A percentile compares a stretch with the other conserved stretches of the same genome.
These are phyloP conservation scores for Coniochaeta prunicola DNA, from an alignment of 2,329 filamentous ascomycete species.

Conservation along the genomic window DNA sequence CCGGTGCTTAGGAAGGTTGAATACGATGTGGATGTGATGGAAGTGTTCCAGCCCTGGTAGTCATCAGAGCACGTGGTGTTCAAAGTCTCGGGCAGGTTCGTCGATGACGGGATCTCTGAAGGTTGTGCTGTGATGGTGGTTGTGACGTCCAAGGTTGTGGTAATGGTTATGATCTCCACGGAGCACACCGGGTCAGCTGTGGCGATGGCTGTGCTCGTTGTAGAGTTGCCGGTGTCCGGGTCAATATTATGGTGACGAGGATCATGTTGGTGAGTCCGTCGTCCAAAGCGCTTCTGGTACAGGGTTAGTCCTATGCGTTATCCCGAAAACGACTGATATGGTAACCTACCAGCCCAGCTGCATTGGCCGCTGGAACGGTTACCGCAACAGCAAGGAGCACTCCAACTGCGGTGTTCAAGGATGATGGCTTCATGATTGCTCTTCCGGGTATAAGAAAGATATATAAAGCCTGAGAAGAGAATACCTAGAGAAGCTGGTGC, in stretches of 20 bases:
- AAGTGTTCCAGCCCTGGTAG: background rate
- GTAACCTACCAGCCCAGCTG: background rate
- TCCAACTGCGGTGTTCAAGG: background rate
- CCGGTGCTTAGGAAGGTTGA: background rate
- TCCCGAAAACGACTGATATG: background rate
- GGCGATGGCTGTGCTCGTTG: background rate
- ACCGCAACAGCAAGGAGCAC: background rate
- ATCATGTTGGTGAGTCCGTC: background rate
- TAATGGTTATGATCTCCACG: background rate
- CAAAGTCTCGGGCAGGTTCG: background rate
- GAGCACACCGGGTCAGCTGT: background rate
- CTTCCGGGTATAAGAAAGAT: background rate
- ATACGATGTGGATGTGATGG: background rate
- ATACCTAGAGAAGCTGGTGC: background rate
- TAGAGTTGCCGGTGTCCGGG: background rate
- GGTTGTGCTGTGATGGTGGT: background rate
- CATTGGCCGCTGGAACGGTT: background rate
- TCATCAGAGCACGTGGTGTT: background rate
- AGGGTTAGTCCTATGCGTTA: background rate
- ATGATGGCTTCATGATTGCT: background rate
- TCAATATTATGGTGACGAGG: background rate
- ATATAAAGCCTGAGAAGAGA: background rate
- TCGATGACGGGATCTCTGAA: background rate
- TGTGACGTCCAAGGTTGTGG: background rate
- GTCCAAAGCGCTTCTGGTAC: background rate